Percentiles rank a stretch among this genome's conserved stretches.
Conservation (phyloP, 2,329 filamentous ascomycete species). For the Ascocoryne sarcoides region DNA sequence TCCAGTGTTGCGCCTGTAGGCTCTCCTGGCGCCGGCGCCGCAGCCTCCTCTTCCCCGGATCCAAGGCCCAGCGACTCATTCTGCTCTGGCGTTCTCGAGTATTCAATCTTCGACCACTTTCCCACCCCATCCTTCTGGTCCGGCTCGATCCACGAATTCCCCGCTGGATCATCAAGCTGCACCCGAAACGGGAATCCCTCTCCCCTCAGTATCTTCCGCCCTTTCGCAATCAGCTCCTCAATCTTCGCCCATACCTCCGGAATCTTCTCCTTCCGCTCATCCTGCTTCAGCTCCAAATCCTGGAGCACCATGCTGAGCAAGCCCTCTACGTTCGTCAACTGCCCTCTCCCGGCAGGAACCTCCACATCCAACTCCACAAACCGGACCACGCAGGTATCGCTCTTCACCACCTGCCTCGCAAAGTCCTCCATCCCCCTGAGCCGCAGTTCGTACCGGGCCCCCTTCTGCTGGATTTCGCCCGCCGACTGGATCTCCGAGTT, state of each 20-base stretch:
- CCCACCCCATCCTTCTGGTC: slow-evolving; percentile 69
- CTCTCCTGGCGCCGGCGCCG: slow-evolving; percentile 36
- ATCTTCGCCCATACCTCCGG: slow-evolving; percentile 76
- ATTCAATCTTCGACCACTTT: slow-evolving; percentile 85
- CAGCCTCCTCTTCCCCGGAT: slow-evolving; percentile 46
- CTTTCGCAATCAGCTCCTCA: slow-evolving; percentile 62
- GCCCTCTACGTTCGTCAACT: slow-evolving; percentile 90
- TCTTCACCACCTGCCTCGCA: slow-evolving; percentile 82
- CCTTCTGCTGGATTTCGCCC: slow-evolving; percentile 83
- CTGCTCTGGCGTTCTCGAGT: slow-evolving; percentile 72
- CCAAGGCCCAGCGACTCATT: slow-evolving; percentile 78
- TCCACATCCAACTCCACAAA: slow-evolving; percentile 90
- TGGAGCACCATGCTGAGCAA: slow-evolving; percentile 69
- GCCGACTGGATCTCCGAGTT: slow-evolving; percentile 94
- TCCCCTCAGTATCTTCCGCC: slow-evolving; percentile 69
- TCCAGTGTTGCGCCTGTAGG: slow-evolving; percentile 33
- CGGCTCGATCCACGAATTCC: slow-evolving; percentile 95
- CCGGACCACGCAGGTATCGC: slow-evolving; percentile 75
- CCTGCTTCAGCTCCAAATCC: slow-evolving; percentile 74
- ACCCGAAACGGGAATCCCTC: slow-evolving; percentile 80
- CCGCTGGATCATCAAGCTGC: slow-evolving; percentile 80
- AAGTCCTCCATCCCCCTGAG: slow-evolving; percentile 68
- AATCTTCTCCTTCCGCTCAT: slow-evolving; percentile 65
- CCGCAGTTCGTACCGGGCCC: slow-evolving; percentile 73
- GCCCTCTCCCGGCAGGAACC: slow-evolving; percentile 81